phyloP scores from a whole-genome alignment of 2,329 filamentous ascomycete species.

The Aspergillus uvarum region DNA sequence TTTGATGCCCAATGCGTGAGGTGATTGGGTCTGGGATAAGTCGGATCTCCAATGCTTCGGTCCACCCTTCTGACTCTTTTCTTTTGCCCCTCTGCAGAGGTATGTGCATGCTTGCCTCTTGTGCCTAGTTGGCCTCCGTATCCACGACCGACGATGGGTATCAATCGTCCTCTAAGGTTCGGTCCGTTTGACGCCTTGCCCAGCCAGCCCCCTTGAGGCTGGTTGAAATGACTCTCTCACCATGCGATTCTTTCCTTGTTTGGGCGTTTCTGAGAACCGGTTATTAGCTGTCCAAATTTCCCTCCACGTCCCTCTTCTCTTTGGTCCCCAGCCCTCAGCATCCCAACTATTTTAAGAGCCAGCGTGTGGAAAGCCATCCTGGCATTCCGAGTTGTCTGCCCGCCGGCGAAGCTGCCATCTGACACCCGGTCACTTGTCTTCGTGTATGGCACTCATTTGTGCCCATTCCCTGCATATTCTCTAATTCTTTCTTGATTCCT shows the following conservation, averaged over 20 bases:
- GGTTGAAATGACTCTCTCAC: constrained; percentile 16
- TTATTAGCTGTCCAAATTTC: constrained; percentile 22
- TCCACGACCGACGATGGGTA: constrained; percentile 18
- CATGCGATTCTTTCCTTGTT: constrained; percentile 14
- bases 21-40: constrained; percentile 14
- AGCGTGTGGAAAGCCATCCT: constrained; percentile 24
- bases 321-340: constrained; percentile 19
- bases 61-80: constrained; percentile 14
- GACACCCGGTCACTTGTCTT: constrained; percentile 26
- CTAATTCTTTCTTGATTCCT: constrained; percentile 15
- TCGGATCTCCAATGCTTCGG: constrained; percentile 11
- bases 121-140: constrained; percentile 15
- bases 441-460: constrained; percentile 37
- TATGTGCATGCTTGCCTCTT: constrained; percentile 15
- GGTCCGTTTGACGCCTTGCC: constrained; percentile 24
- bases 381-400: constrained; percentile 30
- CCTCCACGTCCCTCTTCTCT: constrained; percentile 11
- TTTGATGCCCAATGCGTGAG: constrained; percentile 28
- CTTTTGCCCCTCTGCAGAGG: constrained; percentile 9
- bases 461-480: constrained; percentile 21
- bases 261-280: constrained; percentile 19
- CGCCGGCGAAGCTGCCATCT: constrained; percentile 23
- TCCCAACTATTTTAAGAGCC: constrained; percentile 17
- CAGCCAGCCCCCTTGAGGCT: constrained; percentile 23
- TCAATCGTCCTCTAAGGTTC: constrained; percentile 25